A percentile compares a stretch with the other conserved stretches of the same genome.
These are phyloP conservation scores for Adansonia grandidieri DNA, from an alignment of 441 rosid genomes.

Conservation along the genomic window DNA sequence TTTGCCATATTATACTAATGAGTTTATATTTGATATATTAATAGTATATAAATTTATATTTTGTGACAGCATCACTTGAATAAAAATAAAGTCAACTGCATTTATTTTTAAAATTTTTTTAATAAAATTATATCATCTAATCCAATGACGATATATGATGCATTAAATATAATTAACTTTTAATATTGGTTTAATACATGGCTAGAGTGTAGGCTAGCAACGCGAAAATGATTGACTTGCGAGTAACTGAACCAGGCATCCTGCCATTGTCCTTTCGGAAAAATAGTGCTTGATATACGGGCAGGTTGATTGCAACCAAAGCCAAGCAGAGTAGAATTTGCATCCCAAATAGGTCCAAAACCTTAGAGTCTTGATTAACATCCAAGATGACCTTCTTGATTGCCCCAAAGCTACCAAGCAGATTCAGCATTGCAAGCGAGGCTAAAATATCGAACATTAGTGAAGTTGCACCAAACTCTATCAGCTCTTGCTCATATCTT, in stretches of 20 bases:
- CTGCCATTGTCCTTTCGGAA: constrained; percentile 36
- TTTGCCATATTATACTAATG: no score
- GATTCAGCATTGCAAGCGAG: constrained; percentile 38
- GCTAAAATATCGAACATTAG: constrained; percentile 41
- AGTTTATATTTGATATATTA: no score
- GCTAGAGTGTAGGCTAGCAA: constrained; percentile 6
- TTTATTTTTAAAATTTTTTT: no score
- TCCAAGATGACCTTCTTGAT: constrained; percentile 18
- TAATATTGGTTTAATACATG: neutral
- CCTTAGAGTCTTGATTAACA: neutral
- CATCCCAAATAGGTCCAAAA: constrained; percentile 24
- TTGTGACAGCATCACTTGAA: no score
- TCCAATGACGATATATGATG: no score
- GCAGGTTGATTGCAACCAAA: constrained; percentile 36
- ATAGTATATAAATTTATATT: no score
- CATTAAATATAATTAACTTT: no score
- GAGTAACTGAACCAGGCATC: constrained; percentile 34
- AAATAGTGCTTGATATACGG: constrained; percentile 41
- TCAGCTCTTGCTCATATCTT: constrained; percentile 39
- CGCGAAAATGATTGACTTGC: constrained; percentile 28
- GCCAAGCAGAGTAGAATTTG: constrained; percentile 27
- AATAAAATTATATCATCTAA: no score
- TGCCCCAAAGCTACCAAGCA: constrained; percentile 27
- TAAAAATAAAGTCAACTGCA: no score
- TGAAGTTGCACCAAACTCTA: constrained; percentile 42